Conservation (phyloP, 2,329 filamentous ascomycete species). For the Mollisiaceae sp. region DNA sequence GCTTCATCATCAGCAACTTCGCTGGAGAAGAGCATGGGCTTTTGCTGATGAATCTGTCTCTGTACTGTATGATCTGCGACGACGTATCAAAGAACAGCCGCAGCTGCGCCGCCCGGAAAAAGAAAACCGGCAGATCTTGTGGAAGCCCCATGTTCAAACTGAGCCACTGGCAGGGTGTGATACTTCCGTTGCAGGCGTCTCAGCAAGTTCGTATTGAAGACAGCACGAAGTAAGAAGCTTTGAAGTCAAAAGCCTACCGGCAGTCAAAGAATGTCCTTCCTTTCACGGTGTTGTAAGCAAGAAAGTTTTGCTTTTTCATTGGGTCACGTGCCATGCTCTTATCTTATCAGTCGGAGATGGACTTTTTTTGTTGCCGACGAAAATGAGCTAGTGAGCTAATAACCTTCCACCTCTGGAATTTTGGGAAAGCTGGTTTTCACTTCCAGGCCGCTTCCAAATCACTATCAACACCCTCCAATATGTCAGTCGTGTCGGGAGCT, state of each 20-base stretch:
- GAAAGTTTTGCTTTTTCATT: neutral
- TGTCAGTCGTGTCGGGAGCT: constrained; percentile 37
- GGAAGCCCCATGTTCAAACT: neutral
- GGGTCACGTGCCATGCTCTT: neutral
- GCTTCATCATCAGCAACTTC: constrained; percentile 5
- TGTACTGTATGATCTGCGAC: neutral
- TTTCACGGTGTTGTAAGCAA: neutral
- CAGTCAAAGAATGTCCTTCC: neutral
- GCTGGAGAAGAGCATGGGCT: neutral
- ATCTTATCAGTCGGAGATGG: constrained; percentile 11
- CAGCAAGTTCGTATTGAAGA: neutral
- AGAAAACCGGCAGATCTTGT: neutral
- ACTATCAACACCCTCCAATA: constrained; percentile 24
- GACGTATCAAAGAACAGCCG: neutral
- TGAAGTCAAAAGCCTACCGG: neutral
- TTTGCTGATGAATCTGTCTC: neutral
- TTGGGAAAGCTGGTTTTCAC: neutral
- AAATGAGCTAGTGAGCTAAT: neutral
- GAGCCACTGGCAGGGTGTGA: neutral
- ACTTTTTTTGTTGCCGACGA: neutral
- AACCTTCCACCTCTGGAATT: neutral
- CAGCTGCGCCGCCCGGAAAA: neutral
- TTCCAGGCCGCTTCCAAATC: neutral
- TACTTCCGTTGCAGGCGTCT: neutral
- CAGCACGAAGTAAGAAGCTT: neutral